Percentiles rank a stretch among this genome's conserved stretches.
Conservation (phyloP, 805 yeast species). For the Yarrowia yakushimensis region DNA sequence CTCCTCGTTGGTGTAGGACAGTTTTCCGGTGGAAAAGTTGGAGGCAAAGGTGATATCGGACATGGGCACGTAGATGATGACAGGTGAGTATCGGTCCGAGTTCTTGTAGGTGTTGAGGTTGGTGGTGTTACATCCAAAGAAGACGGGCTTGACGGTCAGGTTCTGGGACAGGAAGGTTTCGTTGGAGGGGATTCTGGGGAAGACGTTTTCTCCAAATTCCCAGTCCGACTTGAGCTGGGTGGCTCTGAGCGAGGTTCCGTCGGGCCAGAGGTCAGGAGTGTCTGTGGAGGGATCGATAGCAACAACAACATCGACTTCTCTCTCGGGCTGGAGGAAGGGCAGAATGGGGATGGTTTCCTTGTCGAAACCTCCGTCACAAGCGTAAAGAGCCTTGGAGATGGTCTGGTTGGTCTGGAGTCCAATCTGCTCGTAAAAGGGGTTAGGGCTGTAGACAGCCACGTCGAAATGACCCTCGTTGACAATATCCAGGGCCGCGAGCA, state of each 20-base stretch:
- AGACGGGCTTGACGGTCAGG: conserved; percentile 52
- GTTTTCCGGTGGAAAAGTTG: conserved; percentile 68
- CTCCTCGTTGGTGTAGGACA: conserved; percentile 59
- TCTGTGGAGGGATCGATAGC: conserved; percentile 71
- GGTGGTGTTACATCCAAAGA: conserved; percentile 72
- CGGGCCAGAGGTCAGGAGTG: conserved; percentile 56
- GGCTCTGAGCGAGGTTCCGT: conserved; percentile 57
- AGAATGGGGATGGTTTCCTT: conserved; percentile 58
- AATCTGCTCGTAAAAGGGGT: conserved; percentile 57
- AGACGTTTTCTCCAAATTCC: conserved; percentile 47
- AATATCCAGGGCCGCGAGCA: conserved; percentile 46
- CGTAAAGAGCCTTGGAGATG: conserved; percentile 43
- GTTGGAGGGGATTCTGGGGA: conserved; percentile 47
- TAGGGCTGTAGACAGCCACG: conserved; percentile 65
- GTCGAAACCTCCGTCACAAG: conserved; percentile 75
- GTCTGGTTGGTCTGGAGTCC: conserved; percentile 41
- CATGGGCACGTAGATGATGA: conserved; percentile 69
- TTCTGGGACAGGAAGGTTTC: conserved; percentile 57
- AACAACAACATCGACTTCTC: conserved; percentile 60
- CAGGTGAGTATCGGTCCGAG: conserved; percentile 43
- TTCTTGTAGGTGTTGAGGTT: conserved; percentile 55
- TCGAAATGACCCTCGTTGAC: conserved; percentile 46
- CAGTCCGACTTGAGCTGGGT: conserved; percentile 59
- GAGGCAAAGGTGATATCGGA: conserved; percentile 68
- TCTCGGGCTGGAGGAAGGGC: conserved; percentile 57